phyloP scores from a whole-genome alignment of 116 monocot genomes.

The Cymodocea nodosa region DNA sequence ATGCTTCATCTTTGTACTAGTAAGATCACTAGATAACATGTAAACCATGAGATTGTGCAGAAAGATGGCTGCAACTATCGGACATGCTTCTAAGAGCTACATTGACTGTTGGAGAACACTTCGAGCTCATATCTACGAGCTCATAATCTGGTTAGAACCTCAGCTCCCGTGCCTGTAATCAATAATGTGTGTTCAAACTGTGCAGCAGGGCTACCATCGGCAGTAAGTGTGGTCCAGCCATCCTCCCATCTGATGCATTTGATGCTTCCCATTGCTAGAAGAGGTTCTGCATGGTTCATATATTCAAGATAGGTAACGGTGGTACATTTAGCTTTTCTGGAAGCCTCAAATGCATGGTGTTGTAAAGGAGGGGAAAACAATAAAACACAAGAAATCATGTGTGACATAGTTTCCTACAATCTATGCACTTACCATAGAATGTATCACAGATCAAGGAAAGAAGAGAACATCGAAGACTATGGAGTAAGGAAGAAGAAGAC shows the following conservation, averaged over 20 bases:
- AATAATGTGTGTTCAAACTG: slow-evolving; percentile 87
- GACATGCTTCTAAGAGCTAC: not conserved
- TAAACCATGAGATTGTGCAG: too few relatives aligned
- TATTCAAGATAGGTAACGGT: too few relatives aligned
- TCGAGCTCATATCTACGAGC: slow-evolving; percentile 3
- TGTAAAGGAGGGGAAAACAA: too few relatives aligned
- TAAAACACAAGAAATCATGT: too few relatives aligned
- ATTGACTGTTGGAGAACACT: not conserved
- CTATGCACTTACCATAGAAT: too few relatives aligned
- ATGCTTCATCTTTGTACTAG: too few relatives aligned
- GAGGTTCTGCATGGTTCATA: slow-evolving; percentile 45
- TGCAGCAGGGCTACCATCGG: slow-evolving; percentile 68
- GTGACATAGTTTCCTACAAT: too few relatives aligned
- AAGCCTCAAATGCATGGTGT: too few relatives aligned
- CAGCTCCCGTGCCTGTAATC: slow-evolving; percentile 73
- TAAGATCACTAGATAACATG: too few relatives aligned
- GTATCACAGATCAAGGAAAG: too few relatives aligned
- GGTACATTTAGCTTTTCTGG: too few relatives aligned
- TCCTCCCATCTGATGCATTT: slow-evolving; percentile 75
- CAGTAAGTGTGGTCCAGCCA: slow-evolving; percentile 82
- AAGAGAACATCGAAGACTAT: not conserved
- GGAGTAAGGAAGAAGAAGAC: too few relatives aligned
- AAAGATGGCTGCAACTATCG: not conserved
- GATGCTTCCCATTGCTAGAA: slow-evolving; percentile 62
- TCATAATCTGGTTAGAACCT: slow-evolving; percentile 59